phyloP scores from a whole-genome alignment of 495 filamentous ascomycete species.

The Penicillium desertorum region DNA sequence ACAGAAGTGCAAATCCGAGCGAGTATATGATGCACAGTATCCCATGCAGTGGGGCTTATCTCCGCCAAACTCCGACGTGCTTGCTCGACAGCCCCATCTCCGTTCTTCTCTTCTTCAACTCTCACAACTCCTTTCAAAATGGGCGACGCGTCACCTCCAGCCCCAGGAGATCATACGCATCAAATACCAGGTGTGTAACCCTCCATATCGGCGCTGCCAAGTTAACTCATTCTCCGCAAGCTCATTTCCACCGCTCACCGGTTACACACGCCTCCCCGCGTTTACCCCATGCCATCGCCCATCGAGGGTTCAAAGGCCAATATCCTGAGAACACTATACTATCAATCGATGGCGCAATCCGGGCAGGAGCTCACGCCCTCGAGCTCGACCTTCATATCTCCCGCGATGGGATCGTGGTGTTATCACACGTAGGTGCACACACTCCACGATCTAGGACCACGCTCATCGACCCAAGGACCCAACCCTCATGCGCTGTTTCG shows the following conservation, averaged over 20 bases:
- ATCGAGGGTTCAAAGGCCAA: conserved; percentile 77
- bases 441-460: background rate
- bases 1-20: background rate
- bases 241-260: conserved; percentile 20
- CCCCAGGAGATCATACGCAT: background rate
- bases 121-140: conserved; percentile 4
- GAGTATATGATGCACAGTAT: background rate
- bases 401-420: conserved; percentile 77
- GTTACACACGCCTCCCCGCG: conserved; percentile 1
- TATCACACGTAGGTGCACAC: conserved; percentile 66
- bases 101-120: background rate
- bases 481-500: conserved; percentile 76
- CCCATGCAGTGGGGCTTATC: conserved; percentile 7
- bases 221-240: conserved; percentile 10
- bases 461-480: conserved; percentile 57
- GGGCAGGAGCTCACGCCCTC: conserved; percentile 73
- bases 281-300: conserved; percentile 74
- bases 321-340: conserved; percentile 85
- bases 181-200: conserved; percentile 13
- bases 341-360: conserved; percentile 71
- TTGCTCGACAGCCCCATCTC: background rate
- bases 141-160: background rate
- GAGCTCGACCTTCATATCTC: conserved; percentile 88
- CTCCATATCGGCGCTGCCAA: background rate
- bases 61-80: conserved; percentile 22